Evolutionary conservation across 257 asterid genomes (phyloP).

Genomic region (Petunia secreta): DNA sequence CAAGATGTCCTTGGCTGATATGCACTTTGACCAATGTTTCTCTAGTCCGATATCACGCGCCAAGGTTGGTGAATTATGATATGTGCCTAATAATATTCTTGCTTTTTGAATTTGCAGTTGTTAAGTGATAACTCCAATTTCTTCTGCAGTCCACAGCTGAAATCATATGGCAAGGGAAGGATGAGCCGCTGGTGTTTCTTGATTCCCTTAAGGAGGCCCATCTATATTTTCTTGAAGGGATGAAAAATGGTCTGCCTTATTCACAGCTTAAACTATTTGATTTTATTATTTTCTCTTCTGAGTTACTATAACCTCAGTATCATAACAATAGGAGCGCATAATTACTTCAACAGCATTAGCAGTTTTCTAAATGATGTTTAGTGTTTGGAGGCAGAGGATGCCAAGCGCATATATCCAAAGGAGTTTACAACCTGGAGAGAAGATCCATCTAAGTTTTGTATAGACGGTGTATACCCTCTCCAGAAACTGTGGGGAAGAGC

Average conservation of each 20-base stretch:
- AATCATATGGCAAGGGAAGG: slow-evolving; percentile 72
- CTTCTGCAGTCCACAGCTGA: slow-evolving; percentile 78
- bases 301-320: background rate
- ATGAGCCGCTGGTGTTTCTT: slow-evolving; percentile 68
- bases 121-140: background rate
- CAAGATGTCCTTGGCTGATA: slow-evolving; percentile 52
- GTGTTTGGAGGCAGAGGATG: slow-evolving; percentile 92
- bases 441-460: slow-evolving; percentile 66
- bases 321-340: background rate
- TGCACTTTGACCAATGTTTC: slow-evolving; percentile 69
- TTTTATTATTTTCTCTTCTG: background rate
- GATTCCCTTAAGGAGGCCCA: slow-evolving; percentile 82
- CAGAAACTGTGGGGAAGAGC: slow-evolving; percentile 61
- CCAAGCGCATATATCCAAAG: slow-evolving; percentile 61
- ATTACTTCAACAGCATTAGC: slow-evolving; percentile 24
- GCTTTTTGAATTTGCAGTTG: background rate
- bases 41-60: slow-evolving; percentile 88
- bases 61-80: slow-evolving; percentile 44
- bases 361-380: slow-evolving; percentile 51
- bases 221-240: slow-evolving; percentile 70
- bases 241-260: slow-evolving; percentile 70
- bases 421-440: slow-evolving; percentile 80
- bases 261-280: background rate
- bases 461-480: slow-evolving; percentile 63
- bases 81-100: background rate